These are phyloP conservation scores for Acorus gramineus DNA, from an alignment of 106 monocot genomes.

Conservation along the genomic window DNA sequence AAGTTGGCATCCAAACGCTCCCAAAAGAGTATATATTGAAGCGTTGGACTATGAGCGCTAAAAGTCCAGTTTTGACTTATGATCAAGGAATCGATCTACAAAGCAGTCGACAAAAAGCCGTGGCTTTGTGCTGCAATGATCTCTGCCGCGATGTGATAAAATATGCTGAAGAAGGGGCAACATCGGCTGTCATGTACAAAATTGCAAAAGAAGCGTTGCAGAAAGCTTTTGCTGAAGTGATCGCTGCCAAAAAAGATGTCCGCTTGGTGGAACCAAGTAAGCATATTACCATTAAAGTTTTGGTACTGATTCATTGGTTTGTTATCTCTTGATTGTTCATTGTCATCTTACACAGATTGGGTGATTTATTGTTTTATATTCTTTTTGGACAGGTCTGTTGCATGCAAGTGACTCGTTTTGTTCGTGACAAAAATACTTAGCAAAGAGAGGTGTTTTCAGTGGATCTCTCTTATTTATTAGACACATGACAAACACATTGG, in stretches of 20 bases:
- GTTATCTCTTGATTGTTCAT: too few species aligned
- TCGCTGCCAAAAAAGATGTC: slow-evolving; percentile 11
- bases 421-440: too few species aligned
- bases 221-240: slow-evolving; percentile 61
- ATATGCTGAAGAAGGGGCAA: slow-evolving; percentile 59
- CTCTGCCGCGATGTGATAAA: slow-evolving; percentile 50
- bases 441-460: too few species aligned
- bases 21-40: slow-evolving; percentile 52
- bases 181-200: slow-evolving; percentile 33
- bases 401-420: too few species aligned
- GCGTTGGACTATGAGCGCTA: slow-evolving; percentile 70
- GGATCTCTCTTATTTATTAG: too few species aligned
- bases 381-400: too few species aligned
- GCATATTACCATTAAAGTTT: too few species aligned
- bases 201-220: slow-evolving; percentile 49
- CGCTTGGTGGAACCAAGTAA: too few species aligned
- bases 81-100: slow-evolving; percentile 3
- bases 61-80: slow-evolving; percentile 26
- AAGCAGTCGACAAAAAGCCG: slow-evolving; percentile 12
- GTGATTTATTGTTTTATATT: too few species aligned
- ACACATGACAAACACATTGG: too few species aligned
- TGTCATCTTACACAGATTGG: too few species aligned
- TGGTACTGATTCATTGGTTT: too few species aligned
- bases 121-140: slow-evolving; percentile 32
- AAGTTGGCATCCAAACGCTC: slow-evolving; percentile 18